Evolutionary conservation across 192 early-diverging fungal genomes (phyloP).

Genomic region (Podila clonocystis): DNA sequence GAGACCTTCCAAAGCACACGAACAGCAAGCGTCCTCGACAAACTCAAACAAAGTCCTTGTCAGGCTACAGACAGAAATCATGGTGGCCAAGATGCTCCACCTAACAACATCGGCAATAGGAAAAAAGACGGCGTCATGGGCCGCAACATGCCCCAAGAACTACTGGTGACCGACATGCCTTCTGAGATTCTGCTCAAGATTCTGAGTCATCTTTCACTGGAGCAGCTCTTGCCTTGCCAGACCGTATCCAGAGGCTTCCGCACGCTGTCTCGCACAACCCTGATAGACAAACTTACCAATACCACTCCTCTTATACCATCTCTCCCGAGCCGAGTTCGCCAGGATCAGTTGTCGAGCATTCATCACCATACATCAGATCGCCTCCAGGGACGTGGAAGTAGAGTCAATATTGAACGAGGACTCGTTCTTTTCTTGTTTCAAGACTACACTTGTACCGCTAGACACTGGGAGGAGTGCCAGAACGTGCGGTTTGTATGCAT

Average conservation of each 20-base stretch:
- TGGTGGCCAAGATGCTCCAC: neutral
- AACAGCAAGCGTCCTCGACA: too few relatives aligned
- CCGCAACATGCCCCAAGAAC: neutral
- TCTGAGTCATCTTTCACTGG: neutral
- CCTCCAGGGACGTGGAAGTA: too few relatives aligned
- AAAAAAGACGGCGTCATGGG: neutral
- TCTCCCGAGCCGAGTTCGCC: too few relatives aligned
- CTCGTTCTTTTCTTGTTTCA: too few relatives aligned
- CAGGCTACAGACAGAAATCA: neutral
- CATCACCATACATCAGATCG: too few relatives aligned
- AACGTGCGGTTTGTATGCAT: too few relatives aligned
- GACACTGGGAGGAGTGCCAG: too few relatives aligned
- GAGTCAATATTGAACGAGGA: too few relatives aligned
- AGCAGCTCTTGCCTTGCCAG: conserved; percentile 5
- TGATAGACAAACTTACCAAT: conserved; percentile 3
- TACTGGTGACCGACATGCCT: neutral
- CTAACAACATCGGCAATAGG: neutral
- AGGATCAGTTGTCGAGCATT: too few relatives aligned
- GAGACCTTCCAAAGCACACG: too few relatives aligned
- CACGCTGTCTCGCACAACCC: neutral
- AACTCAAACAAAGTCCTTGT: neutral
- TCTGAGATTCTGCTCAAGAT: conserved; percentile 2
- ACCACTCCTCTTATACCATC: neutral
- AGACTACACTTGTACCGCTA: too few relatives aligned
- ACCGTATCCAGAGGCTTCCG: conserved; percentile 7